Evolutionary conservation across 805 yeast species (phyloP), one percentile per base, ranked within the genome.

Genomic region (Candida vaughaniae): DNA sequence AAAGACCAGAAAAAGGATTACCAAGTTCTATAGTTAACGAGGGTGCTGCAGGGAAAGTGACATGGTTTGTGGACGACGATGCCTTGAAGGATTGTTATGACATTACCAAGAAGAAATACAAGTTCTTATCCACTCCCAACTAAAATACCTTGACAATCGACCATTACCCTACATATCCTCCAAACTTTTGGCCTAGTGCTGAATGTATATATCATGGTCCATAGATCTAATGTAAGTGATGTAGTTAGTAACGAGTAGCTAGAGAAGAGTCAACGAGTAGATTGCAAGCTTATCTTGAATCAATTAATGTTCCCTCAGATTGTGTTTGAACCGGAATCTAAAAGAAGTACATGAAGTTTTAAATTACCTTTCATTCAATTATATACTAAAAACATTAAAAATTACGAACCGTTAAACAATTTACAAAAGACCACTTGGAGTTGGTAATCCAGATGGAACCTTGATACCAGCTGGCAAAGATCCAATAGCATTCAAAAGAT

Each of bases 1-100:
- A 91, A 66, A 78, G 96, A 56, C 97, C 97, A 3, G 98, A 93
- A 57, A 89, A 89, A 68, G 96, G 96, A 1, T 73, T 91, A 42
- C 99, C 99, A 25, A 85, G 93, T 43, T 81, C 93, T 42, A 83
- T 91, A 41, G 96, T 91, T 38, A 90, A 90, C 56, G 97, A 89
- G 62, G 85, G 86, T 20, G 95, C 96, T n/a, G 96, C 95, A 1
- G 97, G 97, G 11, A 83, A 85, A 62, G 96, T 91, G 4, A 78
- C 90, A 6, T 91, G 99, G 99, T 91, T 91, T 68, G 97, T 91
- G 23, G 99, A 91, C 59, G 86, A 88, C 52, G 96, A 82, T 48
- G 96, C 96, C 2, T 77, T 87, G 51, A 76, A 79, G 31, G 96
- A 88, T 54, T 85, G 85, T 33, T 77, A 78, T 52, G 74, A 68